phyloP scores from a whole-genome alignment of 257 asterid genomes.

The Eucommia ulmoides region DNA sequence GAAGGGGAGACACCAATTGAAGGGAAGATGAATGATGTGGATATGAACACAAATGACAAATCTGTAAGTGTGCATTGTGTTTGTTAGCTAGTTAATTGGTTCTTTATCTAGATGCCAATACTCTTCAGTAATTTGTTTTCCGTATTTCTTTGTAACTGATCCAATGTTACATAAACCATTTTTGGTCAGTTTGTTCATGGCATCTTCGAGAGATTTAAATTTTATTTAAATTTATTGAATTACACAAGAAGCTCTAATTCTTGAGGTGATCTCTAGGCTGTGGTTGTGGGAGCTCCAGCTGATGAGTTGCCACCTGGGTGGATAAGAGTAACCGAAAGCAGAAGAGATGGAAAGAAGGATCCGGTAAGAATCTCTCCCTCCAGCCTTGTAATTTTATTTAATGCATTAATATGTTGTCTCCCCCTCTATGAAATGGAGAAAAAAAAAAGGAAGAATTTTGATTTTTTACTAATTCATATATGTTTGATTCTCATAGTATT shows the following conservation, averaged over 20 bases:
- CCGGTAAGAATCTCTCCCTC: slow-evolving; percentile 28
- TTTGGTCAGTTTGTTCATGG: too few relatives aligned
- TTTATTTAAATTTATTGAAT: too few relatives aligned
- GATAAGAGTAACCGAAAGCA: slow-evolving; percentile 39
- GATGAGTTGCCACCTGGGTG: slow-evolving; percentile 68
- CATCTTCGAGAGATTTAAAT: too few relatives aligned
- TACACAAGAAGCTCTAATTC: slow-evolving; percentile 5
- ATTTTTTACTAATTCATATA: slow-evolving; percentile 9
- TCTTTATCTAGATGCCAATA: too few relatives aligned
- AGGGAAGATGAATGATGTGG: too few relatives aligned
- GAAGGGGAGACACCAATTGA: too few relatives aligned
- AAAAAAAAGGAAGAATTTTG: not conserved
- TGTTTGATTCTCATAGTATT: slow-evolving; percentile 28
- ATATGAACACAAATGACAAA: too few relatives aligned
- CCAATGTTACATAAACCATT: too few relatives aligned
- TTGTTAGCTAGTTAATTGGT: too few relatives aligned
- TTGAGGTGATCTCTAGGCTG: slow-evolving; percentile 10
- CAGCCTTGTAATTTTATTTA: not conserved
- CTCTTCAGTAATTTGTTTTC: too few relatives aligned
- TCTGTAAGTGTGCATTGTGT: too few relatives aligned
- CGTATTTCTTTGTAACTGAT: too few relatives aligned
- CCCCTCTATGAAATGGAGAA: not conserved
- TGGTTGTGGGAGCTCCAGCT: slow-evolving; percentile 10
- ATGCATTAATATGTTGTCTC: not conserved
- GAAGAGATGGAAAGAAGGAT: slow-evolving; percentile 35